phyloP scores from a whole-genome alignment of 2,329 filamentous ascomycete species.

The Paecilomyces dactylethromorphus region DNA sequence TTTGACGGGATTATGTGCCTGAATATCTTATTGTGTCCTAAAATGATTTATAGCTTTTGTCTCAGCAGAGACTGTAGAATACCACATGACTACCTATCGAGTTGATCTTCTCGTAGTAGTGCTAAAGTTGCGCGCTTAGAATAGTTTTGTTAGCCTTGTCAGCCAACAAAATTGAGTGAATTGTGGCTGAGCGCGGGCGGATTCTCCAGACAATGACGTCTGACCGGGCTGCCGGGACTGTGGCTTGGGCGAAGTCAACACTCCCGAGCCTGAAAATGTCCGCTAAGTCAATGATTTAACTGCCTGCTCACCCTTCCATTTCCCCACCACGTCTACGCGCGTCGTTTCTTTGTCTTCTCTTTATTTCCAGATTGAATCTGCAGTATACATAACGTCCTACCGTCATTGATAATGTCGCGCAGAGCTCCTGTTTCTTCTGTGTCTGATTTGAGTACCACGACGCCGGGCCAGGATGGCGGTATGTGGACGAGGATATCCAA shows the following conservation, averaged over 20 bases:
- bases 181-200: slow-evolving; percentile 8
- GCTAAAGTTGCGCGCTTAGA: background rate
- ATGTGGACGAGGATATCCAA: slow-evolving; percentile 11
- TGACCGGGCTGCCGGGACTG: slow-evolving; percentile 5
- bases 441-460: slow-evolving; percentile 21
- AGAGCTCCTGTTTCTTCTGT: slow-evolving; percentile 21
- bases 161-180: background rate
- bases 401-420: slow-evolving; percentile 29
- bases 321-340: background rate
- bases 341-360: background rate
- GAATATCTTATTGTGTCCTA: slow-evolving; percentile 27
- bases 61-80: slow-evolving; percentile 15
- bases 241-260: slow-evolving; percentile 19
- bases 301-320: background rate
- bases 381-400: background rate
- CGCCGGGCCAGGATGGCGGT: slow-evolving; percentile 27
- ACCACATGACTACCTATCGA: background rate
- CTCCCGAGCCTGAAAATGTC: slow-evolving; percentile 16
- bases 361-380: background rate
- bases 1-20: slow-evolving; percentile 30
- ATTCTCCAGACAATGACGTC: slow-evolving; percentile 27
- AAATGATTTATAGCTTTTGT: slow-evolving; percentile 24
- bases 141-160: background rate
- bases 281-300: slow-evolving; percentile 8
- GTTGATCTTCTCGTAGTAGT: background rate